phyloP scores from a whole-genome alignment of 2,329 filamentous ascomycete genomes.

The Didymella keratinophila region DNA sequence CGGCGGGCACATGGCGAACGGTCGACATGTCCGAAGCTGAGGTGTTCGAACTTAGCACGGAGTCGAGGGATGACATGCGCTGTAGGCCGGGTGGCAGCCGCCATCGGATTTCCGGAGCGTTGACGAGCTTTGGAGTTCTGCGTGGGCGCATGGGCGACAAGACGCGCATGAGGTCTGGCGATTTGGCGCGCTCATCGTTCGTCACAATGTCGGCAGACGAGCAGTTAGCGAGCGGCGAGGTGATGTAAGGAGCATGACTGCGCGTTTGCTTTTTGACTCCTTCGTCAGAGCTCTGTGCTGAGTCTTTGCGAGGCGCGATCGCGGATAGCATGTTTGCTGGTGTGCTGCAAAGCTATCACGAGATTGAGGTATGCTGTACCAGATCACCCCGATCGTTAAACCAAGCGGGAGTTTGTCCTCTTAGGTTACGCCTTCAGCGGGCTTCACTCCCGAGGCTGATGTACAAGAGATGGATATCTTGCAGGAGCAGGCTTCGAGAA shows the following conservation, averaged over 20 bases:
- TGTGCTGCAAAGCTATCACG: not conserved
- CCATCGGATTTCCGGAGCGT: conserved; percentile 16
- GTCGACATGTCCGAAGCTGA: conserved; percentile 3
- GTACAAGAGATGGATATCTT: too few relatives aligned
- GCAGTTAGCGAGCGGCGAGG: not conserved
- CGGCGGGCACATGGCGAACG: not conserved
- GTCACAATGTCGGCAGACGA: conserved; percentile 8
- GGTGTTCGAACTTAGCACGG: not conserved
- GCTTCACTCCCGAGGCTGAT: too few relatives aligned
- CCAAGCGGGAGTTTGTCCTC: too few relatives aligned
- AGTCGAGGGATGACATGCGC: conserved; percentile 5
- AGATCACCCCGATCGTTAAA: too few relatives aligned
- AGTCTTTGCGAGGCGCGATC: conserved; percentile 2
- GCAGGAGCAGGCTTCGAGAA: too few relatives aligned
- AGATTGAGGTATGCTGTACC: not conserved
- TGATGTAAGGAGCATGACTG: too few relatives aligned
- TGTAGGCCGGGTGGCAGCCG: not conserved
- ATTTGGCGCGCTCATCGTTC: conserved; percentile 13
- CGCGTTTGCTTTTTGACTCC: not conserved
- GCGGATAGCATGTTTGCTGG: not conserved
- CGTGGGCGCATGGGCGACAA: conserved; percentile 12
- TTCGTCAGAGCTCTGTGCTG: conserved; percentile 6
- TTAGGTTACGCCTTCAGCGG: too few relatives aligned
- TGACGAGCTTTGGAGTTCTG: conserved; percentile 13
- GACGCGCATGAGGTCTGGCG: conserved; percentile 1